These are phyloP conservation scores for Papiliotrema nemorosa DNA, from an alignment of 1,284 basidiomycete species.

Conservation along the genomic window DNA sequence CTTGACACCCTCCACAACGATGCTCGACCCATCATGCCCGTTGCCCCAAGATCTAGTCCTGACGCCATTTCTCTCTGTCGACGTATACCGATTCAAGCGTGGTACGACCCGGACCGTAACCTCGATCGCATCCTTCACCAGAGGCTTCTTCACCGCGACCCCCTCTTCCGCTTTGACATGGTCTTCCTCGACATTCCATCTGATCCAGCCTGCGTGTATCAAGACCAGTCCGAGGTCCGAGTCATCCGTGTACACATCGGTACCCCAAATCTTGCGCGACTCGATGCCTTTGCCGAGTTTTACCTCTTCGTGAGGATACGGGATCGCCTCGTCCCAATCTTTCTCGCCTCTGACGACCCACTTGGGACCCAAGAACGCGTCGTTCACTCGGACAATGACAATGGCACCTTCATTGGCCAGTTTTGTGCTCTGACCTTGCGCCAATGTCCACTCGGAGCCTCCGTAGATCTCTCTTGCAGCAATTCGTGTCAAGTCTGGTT, in stretches of 20 bases:
- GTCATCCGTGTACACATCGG: slow-evolving; percentile 60
- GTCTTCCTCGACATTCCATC: slow-evolving; percentile 27
- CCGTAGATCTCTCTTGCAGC: slow-evolving; percentile 25
- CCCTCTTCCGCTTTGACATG: slow-evolving; percentile 4
- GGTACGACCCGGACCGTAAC: slow-evolving; percentile 55
- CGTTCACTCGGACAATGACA: slow-evolving; percentile 33
- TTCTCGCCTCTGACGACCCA: slow-evolving; percentile 44
- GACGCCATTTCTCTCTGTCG: slow-evolving; percentile 53
- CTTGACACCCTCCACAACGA: slow-evolving; percentile 54
- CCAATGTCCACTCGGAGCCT: slow-evolving; percentile 30
- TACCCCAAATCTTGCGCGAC: slow-evolving; percentile 54
- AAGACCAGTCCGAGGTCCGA: slow-evolving; percentile 55
- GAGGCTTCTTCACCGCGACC: slow-evolving; percentile 1
- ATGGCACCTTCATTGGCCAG: slow-evolving; percentile 26
- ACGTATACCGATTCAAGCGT: slow-evolving; percentile 54
- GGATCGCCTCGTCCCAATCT: slow-evolving; percentile 40
- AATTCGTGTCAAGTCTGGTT: slow-evolving; percentile 17
- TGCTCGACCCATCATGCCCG: slow-evolving; percentile 56
- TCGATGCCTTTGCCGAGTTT: slow-evolving; percentile 19
- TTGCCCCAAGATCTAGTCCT: slow-evolving; percentile 56
- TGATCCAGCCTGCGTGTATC: slow-evolving; percentile 56
- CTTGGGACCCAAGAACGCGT: slow-evolving; percentile 31
- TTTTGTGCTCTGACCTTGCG: slow-evolving; percentile 11
- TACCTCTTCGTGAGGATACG: slow-evolving; percentile 8
- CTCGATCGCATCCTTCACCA: slow-evolving; percentile 41